Percentiles rank a stretch among this genome's conserved stretches.
These are phyloP conservation scores for Dendrocalamus latiflorus DNA, from an alignment of 202 grass and related monocot species.

Conservation along the genomic window DNA sequence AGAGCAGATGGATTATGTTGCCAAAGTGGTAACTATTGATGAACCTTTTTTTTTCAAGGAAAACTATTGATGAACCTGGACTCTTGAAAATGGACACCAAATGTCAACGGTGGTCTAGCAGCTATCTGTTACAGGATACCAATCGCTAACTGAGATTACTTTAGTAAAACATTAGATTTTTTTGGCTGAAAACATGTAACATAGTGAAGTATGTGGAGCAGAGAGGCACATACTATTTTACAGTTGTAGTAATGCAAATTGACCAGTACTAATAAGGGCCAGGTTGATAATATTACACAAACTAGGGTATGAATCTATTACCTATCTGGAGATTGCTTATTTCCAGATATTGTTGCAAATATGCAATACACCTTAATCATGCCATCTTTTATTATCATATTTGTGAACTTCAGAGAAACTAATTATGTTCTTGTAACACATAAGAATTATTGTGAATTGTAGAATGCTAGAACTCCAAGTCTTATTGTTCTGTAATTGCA, in stretches of 20 bases:
- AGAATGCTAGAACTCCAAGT: background rate
- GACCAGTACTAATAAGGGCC: background rate
- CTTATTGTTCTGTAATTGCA: conserved; percentile 35
- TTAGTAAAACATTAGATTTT: background rate
- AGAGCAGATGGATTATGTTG: background rate
- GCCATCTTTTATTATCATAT: background rate
- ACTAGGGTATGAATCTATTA: background rate
- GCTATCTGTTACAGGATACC: conserved; percentile 11
- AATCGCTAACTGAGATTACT: background rate
- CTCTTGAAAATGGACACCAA: background rate
- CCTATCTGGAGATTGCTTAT: background rate
- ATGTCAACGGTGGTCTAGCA: background rate
- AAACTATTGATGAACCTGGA: background rate
- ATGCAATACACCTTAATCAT: background rate
- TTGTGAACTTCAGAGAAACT: background rate
- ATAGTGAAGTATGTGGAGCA: background rate
- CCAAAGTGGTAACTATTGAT: background rate
- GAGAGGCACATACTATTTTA: background rate
- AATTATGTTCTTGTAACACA: background rate
- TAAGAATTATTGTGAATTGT: background rate
- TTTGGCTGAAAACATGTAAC: background rate
- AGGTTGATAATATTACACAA: background rate
- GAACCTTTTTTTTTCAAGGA: no score
- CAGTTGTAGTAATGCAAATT: background rate
- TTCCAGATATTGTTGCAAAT: background rate